Conservation (phyloP, 106 monocot species). For the Triglochin maritima region DNA sequence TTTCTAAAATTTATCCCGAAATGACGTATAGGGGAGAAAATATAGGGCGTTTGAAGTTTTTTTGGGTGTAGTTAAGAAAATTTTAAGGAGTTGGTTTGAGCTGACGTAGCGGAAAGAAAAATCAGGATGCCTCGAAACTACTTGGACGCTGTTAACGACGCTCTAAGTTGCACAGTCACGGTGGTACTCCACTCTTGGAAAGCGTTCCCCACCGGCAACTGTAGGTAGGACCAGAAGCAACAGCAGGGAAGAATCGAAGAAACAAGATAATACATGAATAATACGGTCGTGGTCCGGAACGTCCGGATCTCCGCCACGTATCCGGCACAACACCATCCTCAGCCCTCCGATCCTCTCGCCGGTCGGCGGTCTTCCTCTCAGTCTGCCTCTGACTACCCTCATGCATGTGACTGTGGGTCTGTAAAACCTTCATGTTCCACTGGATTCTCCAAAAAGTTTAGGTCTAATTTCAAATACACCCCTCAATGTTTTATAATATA, state of each 20-base stretch:
- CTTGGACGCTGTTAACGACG: too few relatives aligned
- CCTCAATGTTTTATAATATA: too few relatives aligned
- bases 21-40: too few relatives aligned
- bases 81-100: too few relatives aligned
- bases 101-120: too few relatives aligned
- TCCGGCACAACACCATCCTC: background rate
- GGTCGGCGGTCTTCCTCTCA: background rate
- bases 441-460: background rate
- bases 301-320: background rate
- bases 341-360: background rate
- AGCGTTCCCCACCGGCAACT: slow-evolving; percentile 6
- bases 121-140: too few relatives aligned
- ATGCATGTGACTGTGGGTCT: background rate
- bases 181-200: background rate
- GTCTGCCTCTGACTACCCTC: background rate
- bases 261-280: slow-evolving; percentile 1
- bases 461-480: too few relatives aligned
- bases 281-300: background rate
- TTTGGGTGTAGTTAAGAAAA: too few relatives aligned
- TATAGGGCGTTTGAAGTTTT: too few relatives aligned
- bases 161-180: background rate
- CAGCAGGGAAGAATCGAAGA: background rate
- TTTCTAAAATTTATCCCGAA: too few relatives aligned
- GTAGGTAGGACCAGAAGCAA: background rate
- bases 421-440: background rate